Percentiles rank a stretch among this genome's conserved stretches.
Conservation (phyloP, 768 basidiomycete species). For the Tylopilus felleus region DNA sequence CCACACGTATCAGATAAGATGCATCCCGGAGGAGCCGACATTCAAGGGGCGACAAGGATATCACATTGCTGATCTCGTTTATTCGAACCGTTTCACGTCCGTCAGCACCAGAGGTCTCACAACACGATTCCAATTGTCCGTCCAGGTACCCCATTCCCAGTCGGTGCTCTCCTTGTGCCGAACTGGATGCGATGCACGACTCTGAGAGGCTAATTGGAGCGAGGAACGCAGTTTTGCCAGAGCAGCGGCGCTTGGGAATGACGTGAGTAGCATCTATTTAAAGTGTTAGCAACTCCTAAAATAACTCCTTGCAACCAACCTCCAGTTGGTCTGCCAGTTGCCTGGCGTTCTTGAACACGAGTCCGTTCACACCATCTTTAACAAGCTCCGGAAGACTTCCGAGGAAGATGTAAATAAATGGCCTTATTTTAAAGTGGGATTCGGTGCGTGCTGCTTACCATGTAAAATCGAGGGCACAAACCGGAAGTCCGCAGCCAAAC, state of each 20-base stretch:
- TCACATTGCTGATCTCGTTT: neutral
- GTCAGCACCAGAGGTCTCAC: constrained; percentile 55
- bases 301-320: constrained; percentile 23
- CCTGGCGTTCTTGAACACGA: constrained; percentile 63
- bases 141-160: constrained; percentile 75
- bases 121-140: constrained; percentile 76
- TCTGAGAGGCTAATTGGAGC: constrained; percentile 35
- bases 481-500: constrained; percentile 96
- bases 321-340: constrained; percentile 73
- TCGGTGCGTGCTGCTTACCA: constrained; percentile 54
- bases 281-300: neutral
- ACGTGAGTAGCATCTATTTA: constrained; percentile 51
- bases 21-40: neutral
- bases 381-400: constrained; percentile 83
- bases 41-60: neutral
- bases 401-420: constrained; percentile 1
- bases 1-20: constrained; percentile 3
- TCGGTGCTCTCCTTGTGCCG: constrained; percentile 23
- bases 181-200: constrained; percentile 21
- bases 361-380: constrained; percentile 78
- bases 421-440: too few species aligned
- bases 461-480: constrained; percentile 81
- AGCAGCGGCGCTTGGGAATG: constrained; percentile 56
- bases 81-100: constrained; percentile 28
- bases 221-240: constrained; percentile 52